Conservation (phyloP, 768 basidiomycete genomes). For the Harrya chromipes region DNA sequence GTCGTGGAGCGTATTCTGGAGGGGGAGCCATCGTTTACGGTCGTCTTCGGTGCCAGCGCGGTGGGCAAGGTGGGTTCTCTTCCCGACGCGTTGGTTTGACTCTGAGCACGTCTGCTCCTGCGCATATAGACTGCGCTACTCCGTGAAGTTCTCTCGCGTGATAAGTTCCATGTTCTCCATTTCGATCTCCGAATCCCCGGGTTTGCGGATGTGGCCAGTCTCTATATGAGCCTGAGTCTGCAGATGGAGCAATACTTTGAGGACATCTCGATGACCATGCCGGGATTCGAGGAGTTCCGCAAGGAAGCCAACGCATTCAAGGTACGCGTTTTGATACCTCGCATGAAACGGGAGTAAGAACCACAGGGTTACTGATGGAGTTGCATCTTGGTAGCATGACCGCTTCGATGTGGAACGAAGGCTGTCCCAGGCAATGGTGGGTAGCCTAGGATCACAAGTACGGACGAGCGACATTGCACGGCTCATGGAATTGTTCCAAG, state of each 20-base stretch:
- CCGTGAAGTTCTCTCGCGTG: constrained; percentile 67
- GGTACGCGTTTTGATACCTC: constrained; percentile 35
- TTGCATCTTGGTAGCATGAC: constrained; percentile 53
- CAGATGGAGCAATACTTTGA: constrained; percentile 84
- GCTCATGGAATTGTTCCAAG: constrained; percentile 84
- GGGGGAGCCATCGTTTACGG: constrained; percentile 72
- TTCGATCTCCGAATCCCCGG: constrained; percentile 83
- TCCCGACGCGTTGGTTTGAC: not conserved
- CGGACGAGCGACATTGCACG: constrained; percentile 79
- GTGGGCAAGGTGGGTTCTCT: constrained; percentile 63
- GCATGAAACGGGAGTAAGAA: not conserved
- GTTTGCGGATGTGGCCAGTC: constrained; percentile 75
- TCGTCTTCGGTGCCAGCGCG: constrained; percentile 77
- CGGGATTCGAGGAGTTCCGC: constrained; percentile 70
- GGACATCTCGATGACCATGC: constrained; percentile 51
- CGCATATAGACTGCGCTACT: constrained; percentile 64
- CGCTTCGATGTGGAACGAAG: constrained; percentile 70
- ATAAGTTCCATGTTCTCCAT: constrained; percentile 74
- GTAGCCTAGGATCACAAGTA: constrained; percentile 47
- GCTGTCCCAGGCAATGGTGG: constrained; percentile 41
- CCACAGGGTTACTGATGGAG: constrained; percentile 1
- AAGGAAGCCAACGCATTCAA: constrained; percentile 79
- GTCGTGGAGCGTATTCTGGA: constrained; percentile 64
- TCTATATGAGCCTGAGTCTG: constrained; percentile 72
- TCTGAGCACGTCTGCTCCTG: not conserved